Base-by-base conservation (phyloP, 2,329 filamentous ascomycete genomes). In the Myriosclerotinia curreyana region DNA sequence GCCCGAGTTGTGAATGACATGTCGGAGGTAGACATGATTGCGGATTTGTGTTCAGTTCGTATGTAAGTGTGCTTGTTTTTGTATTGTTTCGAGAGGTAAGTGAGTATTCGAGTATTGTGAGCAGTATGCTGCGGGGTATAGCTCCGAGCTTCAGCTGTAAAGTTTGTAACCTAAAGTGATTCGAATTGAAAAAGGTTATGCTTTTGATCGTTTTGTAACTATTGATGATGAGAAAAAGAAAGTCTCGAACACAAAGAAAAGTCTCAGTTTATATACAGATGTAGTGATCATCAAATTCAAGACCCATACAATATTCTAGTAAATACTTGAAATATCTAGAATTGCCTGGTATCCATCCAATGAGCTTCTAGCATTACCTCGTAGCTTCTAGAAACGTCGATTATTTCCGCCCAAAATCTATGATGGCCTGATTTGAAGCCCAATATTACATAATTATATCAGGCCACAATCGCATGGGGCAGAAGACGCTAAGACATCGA, bases 1-100 rank as follows among this genome's bases (percentile, higher is more conserved):
- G 91, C 95, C 79, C 90, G 83, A 79, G 98, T 94, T 70, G 95
- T 99, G 76, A 97, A 97, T 76, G 96, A 89, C 87, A 93, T 91
- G 73, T 87, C 85, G 60, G 87, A 84, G 46, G 71, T 69, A 77
- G 83, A 85, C 89, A 92, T 91, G 70, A 70, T 85, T 75, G 55
- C 69, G 66, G 62, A 56, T 36, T 59, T 66, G 56, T 67, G 61
- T 66, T 70, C 65, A 66, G 65, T 64, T 68, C 66, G 65, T 70
- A 66, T 63, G 9, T 42, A 38, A 38, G 42, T 22, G 8, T 44
- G 49, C 42, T 63, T 22, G 42, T 62, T 48, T 42, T 55, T 56
- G 28, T 44, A 25, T 48, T 38, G 40, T 49, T 53, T 44, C 36
- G 28, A 42, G 53, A 42, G 5, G 15, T 40, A 40, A 11, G 28